These are phyloP conservation scores for Penicillium diatomitis DNA, from an alignment of 495 filamentous ascomycete species.

Conservation along the genomic window DNA sequence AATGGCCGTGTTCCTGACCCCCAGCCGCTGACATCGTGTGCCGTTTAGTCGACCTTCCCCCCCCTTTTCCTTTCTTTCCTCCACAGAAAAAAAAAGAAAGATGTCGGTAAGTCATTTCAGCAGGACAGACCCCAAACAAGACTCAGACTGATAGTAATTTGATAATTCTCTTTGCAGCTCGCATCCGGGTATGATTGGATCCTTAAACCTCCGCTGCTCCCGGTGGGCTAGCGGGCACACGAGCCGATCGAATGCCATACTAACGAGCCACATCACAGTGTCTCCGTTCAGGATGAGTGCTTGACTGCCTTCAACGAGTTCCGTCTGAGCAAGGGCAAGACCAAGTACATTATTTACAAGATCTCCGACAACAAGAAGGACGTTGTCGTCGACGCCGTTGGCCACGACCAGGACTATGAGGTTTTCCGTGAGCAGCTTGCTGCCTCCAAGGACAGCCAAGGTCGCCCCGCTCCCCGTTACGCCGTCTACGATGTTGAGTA, in stretches of 20 bases:
- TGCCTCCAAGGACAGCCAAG: conserved; percentile 58
- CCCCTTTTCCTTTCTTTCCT: conserved; percentile 13
- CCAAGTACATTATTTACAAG: conserved; percentile 97
- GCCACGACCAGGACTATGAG: conserved; percentile 58
- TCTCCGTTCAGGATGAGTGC: conserved; percentile 71
- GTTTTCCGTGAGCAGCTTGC: conserved; percentile 72
- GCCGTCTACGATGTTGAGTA: conserved; percentile 93
- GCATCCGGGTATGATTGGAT: conserved; percentile 33
- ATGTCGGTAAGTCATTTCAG: conserved; percentile 29
- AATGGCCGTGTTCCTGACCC: not conserved
- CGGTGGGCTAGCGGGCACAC: no score
- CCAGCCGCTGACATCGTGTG: conserved; percentile 28
- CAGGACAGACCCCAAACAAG: no score
- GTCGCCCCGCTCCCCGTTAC: conserved; percentile 64
- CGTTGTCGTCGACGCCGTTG: conserved; percentile 73
- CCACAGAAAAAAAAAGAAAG: conserved; percentile 21
- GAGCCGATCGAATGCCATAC: conserved; percentile 2
- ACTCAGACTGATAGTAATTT: conserved; percentile 6
- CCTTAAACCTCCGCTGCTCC: no score
- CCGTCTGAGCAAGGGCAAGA: conserved; percentile 69
- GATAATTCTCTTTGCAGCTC: conserved; percentile 21
- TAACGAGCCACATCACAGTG: conserved; percentile 43
- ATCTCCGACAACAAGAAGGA: conserved; percentile 85
- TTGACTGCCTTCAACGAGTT: conserved; percentile 78
- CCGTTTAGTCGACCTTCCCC: conserved; percentile 20